Evolutionary conservation across 2,329 filamentous ascomycete genomes (phyloP), one percentile per base, ranked within the genome.

Genomic region (Penicillium sp.): DNA sequence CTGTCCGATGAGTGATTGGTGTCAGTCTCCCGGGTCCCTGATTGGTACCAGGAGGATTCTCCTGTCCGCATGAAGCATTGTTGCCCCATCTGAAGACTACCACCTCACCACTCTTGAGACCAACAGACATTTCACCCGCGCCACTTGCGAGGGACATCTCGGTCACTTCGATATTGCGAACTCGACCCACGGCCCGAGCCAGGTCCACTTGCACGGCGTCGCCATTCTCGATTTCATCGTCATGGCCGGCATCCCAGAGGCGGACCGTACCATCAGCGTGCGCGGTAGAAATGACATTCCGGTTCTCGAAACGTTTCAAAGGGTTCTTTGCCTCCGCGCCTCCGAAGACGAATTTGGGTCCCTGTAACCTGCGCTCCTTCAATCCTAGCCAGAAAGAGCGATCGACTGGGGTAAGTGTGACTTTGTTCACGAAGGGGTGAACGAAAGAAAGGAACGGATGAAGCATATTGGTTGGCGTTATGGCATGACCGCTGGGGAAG

Each of bases 191-290:
- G 2, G 92, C 89, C 57, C 90, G 82, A 6, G 89, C 87, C 33
- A 97, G 78, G 64, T 99, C 92, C 5, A 95, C 85, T 73, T 99
- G 92, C 22, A 97, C 76, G 47, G 90, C 80, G 4, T 79, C 78
- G 11, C 84, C 80, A 63, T 97, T 97, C 70, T 99, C 94, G 45
- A 99, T 88, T 64, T 96, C 90, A 66, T 99, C 94, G 13, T 85
- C 89, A 64, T 95, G 89, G 0, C 94, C 94, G 18, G 87, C 84
- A 71, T 99, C 94, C 91, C 92, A 99, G 6, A 97, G 77, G 28
- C 92, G 81, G n/a, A 99, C 79, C 0, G 89, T 95, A 47, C 92
- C 90, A 71, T 99, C 94, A 3, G 87, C 90, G 69, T 99, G 92
- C 0, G 90, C 87, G 4, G 89, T 90, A 55, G 92, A 88, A 6